These are phyloP conservation scores for Friedmanniomyces simplex DNA, from an alignment of 495 filamentous ascomycete genomes.

Conservation along the genomic window DNA sequence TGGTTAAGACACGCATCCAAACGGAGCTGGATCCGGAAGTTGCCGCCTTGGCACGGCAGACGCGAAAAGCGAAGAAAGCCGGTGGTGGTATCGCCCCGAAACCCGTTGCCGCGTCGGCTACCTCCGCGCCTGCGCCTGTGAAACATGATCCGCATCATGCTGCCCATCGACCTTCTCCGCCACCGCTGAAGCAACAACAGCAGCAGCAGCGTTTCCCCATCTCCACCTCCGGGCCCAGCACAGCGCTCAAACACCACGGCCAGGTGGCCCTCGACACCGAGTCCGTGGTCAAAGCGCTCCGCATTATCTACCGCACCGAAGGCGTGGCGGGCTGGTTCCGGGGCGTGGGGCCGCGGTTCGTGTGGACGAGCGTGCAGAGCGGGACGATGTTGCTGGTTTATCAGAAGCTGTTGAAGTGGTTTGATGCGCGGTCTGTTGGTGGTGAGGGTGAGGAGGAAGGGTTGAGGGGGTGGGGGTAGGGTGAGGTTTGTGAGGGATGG, in stretches of 20 bases:
- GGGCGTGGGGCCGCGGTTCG: constrained; percentile 80
- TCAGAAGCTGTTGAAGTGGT: constrained; percentile 69
- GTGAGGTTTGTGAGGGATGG: background rate
- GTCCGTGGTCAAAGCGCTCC: constrained; percentile 74
- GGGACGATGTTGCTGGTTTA: constrained; percentile 96
- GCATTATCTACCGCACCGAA: constrained; percentile 78
- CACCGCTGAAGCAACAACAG: constrained; percentile 6
- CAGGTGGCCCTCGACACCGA: constrained; percentile 73
- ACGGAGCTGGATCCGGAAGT: constrained; percentile 63
- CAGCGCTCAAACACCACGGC: constrained; percentile 62
- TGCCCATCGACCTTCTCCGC: background rate
- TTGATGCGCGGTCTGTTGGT: constrained; percentile 43
- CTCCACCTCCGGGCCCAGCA: constrained; percentile 76
- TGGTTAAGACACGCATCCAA: constrained; percentile 96
- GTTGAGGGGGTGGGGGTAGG: background rate
- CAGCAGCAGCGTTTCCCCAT: constrained; percentile 46
- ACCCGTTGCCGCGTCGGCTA: background rate
- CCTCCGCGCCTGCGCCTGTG: background rate
- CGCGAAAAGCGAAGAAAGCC: constrained; percentile 10
- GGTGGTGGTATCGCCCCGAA: background rate
- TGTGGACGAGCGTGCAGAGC: constrained; percentile 98
- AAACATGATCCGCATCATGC: constrained; percentile 1
- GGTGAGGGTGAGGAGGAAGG: constrained; percentile 1
- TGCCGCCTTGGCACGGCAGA: constrained; percentile 6
- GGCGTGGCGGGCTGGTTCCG: constrained; percentile 86